phyloP scores from a whole-genome alignment of 2,329 filamentous ascomycete species.

The Arthrinium phaeospermum region DNA sequence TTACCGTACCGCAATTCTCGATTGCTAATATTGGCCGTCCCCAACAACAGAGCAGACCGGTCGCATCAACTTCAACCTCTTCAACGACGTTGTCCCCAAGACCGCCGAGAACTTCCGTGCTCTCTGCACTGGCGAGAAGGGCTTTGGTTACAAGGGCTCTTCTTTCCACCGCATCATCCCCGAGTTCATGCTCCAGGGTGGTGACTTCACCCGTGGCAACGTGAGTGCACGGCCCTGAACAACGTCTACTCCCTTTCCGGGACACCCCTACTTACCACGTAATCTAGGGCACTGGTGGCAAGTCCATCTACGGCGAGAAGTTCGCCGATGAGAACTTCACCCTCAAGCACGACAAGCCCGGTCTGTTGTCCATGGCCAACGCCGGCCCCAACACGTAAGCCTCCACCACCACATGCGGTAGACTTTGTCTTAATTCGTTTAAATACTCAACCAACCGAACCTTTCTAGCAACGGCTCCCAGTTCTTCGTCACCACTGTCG shows the following conservation, averaged over 20 bases:
- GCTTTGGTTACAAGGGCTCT: conserved; percentile 82
- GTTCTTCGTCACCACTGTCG: conserved; percentile 96
- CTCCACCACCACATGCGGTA: not conserved
- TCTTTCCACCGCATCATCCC: conserved; percentile 93
- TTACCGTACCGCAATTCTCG: conserved; percentile 29
- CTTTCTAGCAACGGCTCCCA: conserved; percentile 89
- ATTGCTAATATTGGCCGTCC: conserved; percentile 18
- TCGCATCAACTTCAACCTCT: conserved; percentile 90
- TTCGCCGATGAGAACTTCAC: conserved; percentile 93
- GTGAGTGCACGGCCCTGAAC: conserved; percentile 58
- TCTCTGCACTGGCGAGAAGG: conserved; percentile 81
- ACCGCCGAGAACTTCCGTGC: conserved; percentile 84
- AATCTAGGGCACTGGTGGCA: conserved; percentile 83
- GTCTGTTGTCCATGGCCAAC: conserved; percentile 94
- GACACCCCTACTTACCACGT: not conserved
- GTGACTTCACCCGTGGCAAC: conserved; percentile 92
- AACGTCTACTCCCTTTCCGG: not conserved
- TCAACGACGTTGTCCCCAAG: conserved; percentile 84
- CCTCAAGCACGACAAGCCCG: conserved; percentile 73
- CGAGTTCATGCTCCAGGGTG: conserved; percentile 94
- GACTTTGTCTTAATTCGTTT: too few species aligned
- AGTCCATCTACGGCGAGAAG: conserved; percentile 95
- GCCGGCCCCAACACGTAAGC: conserved; percentile 89
- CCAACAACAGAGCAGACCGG: conserved; percentile 67
- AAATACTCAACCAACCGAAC: conserved; percentile 25